Evolutionary conservation across 164 flowering plant species (phyloP).

Genomic region (Magnolia sinica): DNA sequence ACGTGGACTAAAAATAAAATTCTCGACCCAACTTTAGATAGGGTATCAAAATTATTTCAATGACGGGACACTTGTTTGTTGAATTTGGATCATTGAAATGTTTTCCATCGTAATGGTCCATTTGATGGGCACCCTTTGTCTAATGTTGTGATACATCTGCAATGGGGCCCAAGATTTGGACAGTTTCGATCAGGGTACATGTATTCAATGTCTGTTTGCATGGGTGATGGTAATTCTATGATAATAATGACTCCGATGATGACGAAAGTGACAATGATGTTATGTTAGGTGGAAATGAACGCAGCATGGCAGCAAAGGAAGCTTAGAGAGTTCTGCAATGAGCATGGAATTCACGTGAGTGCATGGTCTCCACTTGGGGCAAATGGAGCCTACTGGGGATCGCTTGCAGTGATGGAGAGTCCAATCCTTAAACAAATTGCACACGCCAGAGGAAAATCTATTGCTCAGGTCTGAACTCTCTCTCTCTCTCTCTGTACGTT

Average conservation of each 20-base stretch:
- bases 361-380: conserved; percentile 33
- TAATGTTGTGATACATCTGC: too few species aligned
- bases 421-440: conserved; percentile 29
- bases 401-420: conserved; percentile 15
- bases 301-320: conserved; percentile 28
- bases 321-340: conserved; percentile 23
- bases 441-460: conserved; percentile 20
- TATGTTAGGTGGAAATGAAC: conserved; percentile 27
- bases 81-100: too few species aligned
- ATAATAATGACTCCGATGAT: neutral
- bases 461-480: conserved; percentile 24
- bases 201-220: too few species aligned
- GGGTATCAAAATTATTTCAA: too few species aligned
- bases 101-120: too few species aligned
- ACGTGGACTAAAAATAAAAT: too few species aligned
- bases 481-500: neutral
- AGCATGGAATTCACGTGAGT: conserved; percentile 21
- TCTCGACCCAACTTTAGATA: too few species aligned
- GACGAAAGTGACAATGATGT: neutral
- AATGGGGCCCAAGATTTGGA: too few species aligned
- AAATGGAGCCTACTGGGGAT: conserved; percentile 22
- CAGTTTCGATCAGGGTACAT: too few species aligned
- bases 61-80: too few species aligned
- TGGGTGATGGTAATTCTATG: too few species aligned
- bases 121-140: too few species aligned